Evolutionary conservation across 2,329 filamentous ascomycete species (phyloP).

Genomic region (Cordyceps cateniannulata): DNA sequence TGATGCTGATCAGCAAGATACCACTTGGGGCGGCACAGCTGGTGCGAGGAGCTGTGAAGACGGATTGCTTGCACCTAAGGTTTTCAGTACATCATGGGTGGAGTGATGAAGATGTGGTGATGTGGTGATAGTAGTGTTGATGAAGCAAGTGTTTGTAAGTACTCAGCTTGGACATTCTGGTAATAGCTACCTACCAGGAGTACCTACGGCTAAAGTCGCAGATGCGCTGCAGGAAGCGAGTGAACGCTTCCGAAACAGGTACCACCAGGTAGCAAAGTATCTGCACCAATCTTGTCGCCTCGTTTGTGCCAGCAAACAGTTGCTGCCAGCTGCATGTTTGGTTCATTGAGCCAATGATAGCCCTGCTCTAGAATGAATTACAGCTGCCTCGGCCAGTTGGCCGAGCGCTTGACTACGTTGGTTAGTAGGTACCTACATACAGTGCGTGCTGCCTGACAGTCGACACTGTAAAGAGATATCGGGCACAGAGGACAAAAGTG

Average conservation of each 20-base stretch:
- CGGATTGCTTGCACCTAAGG: neutral
- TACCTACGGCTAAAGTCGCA: neutral
- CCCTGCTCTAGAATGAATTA: neutral
- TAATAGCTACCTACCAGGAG: neutral
- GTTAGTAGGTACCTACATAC: too few species aligned
- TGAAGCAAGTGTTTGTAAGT: neutral
- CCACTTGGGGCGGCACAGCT: neutral
- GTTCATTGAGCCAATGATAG: neutral
- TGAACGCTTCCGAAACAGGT: neutral
- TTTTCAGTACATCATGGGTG: too few species aligned
- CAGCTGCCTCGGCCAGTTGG: neutral
- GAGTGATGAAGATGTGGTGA: too few species aligned
- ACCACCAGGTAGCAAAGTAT: neutral
- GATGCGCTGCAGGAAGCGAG: neutral
- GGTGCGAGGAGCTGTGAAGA: neutral
- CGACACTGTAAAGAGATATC: neutral
- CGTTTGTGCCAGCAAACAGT: neutral
- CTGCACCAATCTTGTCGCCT: neutral
- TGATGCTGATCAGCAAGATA: conserved; percentile 1
- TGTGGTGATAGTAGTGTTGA: neutral
- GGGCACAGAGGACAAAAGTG: neutral
- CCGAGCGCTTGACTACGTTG: neutral
- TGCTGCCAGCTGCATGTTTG: neutral
- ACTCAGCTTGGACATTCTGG: neutral
- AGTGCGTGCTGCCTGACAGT: too few species aligned